Conservation (phyloP, 257 asterid genomes). For the Fraxinus cuspidata region DNA sequence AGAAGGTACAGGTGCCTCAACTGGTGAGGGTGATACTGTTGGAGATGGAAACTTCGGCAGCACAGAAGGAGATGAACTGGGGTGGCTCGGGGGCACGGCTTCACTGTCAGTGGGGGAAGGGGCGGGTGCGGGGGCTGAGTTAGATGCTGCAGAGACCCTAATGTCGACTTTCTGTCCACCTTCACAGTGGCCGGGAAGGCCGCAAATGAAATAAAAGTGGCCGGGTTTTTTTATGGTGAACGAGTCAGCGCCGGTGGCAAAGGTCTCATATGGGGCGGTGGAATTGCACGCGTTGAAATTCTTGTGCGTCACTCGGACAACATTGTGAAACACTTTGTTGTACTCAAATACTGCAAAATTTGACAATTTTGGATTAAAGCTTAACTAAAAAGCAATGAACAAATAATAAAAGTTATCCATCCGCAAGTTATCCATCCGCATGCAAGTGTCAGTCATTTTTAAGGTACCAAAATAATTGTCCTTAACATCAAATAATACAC, state of each 20-base stretch:
- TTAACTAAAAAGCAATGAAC: no score
- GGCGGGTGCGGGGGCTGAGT: not conserved
- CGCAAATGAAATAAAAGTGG: slow-evolving; percentile 62
- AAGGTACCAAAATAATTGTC: no score
- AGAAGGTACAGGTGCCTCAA: not conserved
- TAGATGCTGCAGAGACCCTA: slow-evolving; percentile 29
- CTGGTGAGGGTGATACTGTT: not conserved
- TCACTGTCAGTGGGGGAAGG: not conserved
- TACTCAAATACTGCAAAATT: slow-evolving; percentile 47
- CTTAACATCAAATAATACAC: no score
- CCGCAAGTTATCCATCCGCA: no score
- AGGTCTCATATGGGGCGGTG: slow-evolving; percentile 29
- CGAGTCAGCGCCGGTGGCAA: slow-evolving; percentile 49
- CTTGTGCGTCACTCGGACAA: slow-evolving; percentile 52
- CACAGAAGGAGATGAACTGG: not conserved
- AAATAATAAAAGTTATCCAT: no score
- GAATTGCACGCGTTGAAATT: slow-evolving; percentile 53
- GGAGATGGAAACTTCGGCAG: not conserved
- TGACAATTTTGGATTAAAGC: no score
- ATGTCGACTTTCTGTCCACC: slow-evolving; percentile 58
- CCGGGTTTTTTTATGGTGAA: slow-evolving; percentile 41
- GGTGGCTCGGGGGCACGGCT: not conserved
- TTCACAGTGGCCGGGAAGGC: slow-evolving; percentile 49
- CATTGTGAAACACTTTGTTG: slow-evolving; percentile 49
- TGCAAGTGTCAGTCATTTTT: no score